Base-by-base conservation (phyloP, 1,284 basidiomycete species). In the Tilletiaria anomala region DNA sequence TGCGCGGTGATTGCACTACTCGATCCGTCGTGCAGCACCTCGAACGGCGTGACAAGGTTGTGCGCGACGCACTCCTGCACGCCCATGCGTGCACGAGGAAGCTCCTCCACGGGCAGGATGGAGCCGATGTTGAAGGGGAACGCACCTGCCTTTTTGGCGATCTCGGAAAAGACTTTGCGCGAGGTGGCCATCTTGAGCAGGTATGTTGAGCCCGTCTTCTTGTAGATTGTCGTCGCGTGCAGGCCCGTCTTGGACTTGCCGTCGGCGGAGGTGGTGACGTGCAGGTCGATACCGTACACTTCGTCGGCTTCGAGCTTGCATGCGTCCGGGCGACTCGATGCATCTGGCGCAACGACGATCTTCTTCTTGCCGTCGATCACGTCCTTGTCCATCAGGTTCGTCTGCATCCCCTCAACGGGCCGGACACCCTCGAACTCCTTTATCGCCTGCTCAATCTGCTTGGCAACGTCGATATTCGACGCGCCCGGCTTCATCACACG, bases 111-210 rank as follows among this genome's bases (percentile, higher is more conserved):
- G n/a, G n/a, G n/a, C n/a, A n/a, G n/a, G 48, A 97, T 75, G 41
- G 76, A 76, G 52, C 91, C 83, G 49, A 97, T 76, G 64, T 89
- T 94, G 77, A 97, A 94, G 34, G 91, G 91, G 79, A 97, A 97
- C 5, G 85, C 76, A 20, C 89, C 91, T 24, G 91, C 84, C 70
- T 94, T 96, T 75, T 89, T 91, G 71, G 91, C 83, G 61, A 96
- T 84, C 71, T 96, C 91, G 39, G 82, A 82, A 72, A 93, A 94
- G 36, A 93, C 82, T 23, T 82, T 78, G 56, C 91, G 81, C 40
- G 88, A 89, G 42, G 84, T 91, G 73, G 91, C 93, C 79, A 93
- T 82, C 75, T 96, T 97, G 62, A 96, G 76, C 68, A 89, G 83
- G 73, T 96, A 97, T 39, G 84, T 91, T 34, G 55, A 48, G 78